These are phyloP conservation scores for Cotoneaster glaucophyllus DNA, from an alignment of 306 rosid species.

Conservation along the genomic window DNA sequence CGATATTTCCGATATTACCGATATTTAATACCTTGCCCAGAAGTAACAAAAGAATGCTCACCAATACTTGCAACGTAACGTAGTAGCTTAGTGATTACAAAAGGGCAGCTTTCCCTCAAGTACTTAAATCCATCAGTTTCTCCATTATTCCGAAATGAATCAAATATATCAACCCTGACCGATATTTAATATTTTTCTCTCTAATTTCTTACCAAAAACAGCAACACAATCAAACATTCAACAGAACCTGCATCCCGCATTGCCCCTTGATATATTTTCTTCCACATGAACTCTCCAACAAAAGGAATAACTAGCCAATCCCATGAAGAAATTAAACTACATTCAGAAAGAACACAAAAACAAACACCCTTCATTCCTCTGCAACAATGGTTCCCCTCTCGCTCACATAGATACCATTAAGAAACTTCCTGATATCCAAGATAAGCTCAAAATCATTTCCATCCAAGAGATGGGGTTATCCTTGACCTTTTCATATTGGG, in stretches of 20 bases:
- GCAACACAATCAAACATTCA: too few species aligned
- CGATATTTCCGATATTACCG: too few species aligned
- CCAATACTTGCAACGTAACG: conserved; percentile 42
- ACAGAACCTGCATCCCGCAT: too few species aligned
- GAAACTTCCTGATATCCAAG: conserved; percentile 75
- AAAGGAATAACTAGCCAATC: conserved; percentile 1
- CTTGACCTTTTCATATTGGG: conserved; percentile 7
- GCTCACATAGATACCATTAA: conserved; percentile 76
- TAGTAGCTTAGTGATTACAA: conserved; percentile 51
- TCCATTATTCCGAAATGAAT: too few species aligned
- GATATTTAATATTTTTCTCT: too few species aligned
- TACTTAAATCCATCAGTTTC: conserved; percentile 73
- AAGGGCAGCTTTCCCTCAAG: conserved; percentile 70
- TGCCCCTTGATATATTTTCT: too few species aligned
- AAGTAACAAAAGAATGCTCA: conserved; percentile 34
- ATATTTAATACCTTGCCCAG: too few species aligned
- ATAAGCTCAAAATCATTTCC: conserved; percentile 72
- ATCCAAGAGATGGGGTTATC: conserved; percentile 60
- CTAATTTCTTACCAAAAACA: too few species aligned
- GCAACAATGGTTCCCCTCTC: conserved; percentile 49
- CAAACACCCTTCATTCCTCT: conserved; percentile 29
- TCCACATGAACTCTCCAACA: conserved; percentile 7
- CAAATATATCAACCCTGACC: too few species aligned
- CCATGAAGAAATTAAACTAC: background rate
- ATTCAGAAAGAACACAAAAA: background rate